These are phyloP conservation scores for Patellaria atrata DNA, from an alignment of 495 filamentous ascomycete species.

Conservation along the genomic window DNA sequence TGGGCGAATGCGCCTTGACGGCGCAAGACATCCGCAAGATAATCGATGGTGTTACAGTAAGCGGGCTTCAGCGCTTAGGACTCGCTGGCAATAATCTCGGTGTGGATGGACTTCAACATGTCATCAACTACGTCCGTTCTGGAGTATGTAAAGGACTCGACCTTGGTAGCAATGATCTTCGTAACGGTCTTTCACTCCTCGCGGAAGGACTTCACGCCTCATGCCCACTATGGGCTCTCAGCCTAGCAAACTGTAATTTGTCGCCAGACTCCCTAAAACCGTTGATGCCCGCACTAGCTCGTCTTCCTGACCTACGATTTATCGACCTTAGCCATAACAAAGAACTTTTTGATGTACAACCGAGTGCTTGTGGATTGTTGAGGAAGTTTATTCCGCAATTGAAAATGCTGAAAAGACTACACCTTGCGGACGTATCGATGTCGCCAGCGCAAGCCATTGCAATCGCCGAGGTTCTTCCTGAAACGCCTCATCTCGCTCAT, in stretches of 20 bases:
- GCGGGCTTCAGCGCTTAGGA: constrained; percentile 61
- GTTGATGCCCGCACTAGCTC: constrained; percentile 59
- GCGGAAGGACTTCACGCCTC: constrained; percentile 46
- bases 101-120: constrained; percentile 55
- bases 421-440: constrained; percentile 77
- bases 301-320: constrained; percentile 65
- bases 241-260: constrained; percentile 77
- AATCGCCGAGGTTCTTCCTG: constrained; percentile 76
- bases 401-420: constrained; percentile 65
- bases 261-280: constrained; percentile 52
- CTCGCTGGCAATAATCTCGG: constrained; percentile 70
- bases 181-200: constrained; percentile 54
- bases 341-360: constrained; percentile 55
- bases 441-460: constrained; percentile 77
- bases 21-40: constrained; percentile 55
- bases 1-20: constrained; percentile 62
- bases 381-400: constrained; percentile 76
- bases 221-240: constrained; percentile 62
- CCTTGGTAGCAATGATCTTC: constrained; percentile 77
- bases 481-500: constrained; percentile 69
- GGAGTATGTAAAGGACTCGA: constrained; percentile 80
- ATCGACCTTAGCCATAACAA: constrained; percentile 86
- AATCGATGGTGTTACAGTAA: constrained; percentile 58
- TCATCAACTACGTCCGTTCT: constrained; percentile 56
- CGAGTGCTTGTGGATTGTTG: constrained; percentile 61